Base-by-base conservation (phyloP, 257 asterid genomes). In the Mentha longifolia region DNA sequence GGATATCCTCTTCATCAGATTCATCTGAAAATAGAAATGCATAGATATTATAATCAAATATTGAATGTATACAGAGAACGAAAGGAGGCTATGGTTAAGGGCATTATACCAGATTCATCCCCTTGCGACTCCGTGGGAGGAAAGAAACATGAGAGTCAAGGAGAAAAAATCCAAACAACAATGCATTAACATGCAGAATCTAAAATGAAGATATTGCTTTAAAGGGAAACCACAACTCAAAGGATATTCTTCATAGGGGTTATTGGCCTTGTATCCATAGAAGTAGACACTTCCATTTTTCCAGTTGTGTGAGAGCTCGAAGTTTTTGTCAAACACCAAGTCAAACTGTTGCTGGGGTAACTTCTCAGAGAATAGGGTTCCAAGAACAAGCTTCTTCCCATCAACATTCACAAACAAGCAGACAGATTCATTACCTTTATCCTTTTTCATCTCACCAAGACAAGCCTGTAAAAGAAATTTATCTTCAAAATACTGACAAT, bases 311-410 rank as follows among this genome's bases (percentile, higher is more conserved):
- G 98, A 86, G 14, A 93, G 47, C 77, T 86, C 95, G 69, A 93
- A 86, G 2, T 83, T 87, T 46, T 67, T 76, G 63, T 87, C 89
- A 33, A 93, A 93, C 4, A 90, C 92, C 79, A 93, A 82, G 80
- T 93, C 98, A 76, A 88, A 84, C 57, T 83, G 97, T 31, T 90
- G 97, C 61, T 90, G 98, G 5, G 98, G 97, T 73, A 89, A 45
- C 88, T 87, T 93, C 6, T 88, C 98, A 5, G 88, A 30, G 67
- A 75, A 65, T 4, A 93, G 95, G 37, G 96, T 93, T 41, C 89
- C 90, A 30, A 93, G 92, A 76, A 90, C 97, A 56, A 87, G 86
- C 57, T 84, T 91, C 85, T 85, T 76, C 6, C 85, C 96, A 35
- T 78, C 87, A 31, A 90, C 80, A 58, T 75, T 78, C 71, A 86